A percentile compares a stretch with the other conserved stretches of the same genome.
Evolutionary conservation across 768 basidiomycete species (phyloP).

Genomic region (Amanita molliuscula): DNA sequence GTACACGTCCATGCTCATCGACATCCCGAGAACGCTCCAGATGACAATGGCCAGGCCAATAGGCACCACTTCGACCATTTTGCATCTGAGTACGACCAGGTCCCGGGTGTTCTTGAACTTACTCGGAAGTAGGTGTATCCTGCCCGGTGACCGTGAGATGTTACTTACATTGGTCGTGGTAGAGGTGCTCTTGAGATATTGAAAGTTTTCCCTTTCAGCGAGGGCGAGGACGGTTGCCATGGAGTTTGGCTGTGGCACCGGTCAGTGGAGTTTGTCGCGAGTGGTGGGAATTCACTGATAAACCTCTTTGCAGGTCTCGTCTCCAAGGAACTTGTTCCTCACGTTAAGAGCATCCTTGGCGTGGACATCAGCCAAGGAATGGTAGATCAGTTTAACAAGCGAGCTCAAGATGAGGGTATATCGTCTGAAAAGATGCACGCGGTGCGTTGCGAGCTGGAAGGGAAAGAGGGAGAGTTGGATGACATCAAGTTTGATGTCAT

Average conservation of each 20-base stretch:
- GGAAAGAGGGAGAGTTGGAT: constrained; percentile 34
- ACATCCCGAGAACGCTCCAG: too few relatives aligned
- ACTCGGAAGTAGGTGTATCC: constrained; percentile 14
- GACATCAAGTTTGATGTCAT: constrained; percentile 57
- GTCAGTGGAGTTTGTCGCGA: constrained; percentile 70
- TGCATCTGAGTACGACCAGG: constrained; percentile 7
- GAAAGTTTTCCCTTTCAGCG: constrained; percentile 37
- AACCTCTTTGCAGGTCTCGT: constrained; percentile 41
- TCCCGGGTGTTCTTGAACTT: constrained; percentile 14
- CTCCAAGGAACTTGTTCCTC: constrained; percentile 46
- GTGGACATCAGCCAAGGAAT: constrained; percentile 67
- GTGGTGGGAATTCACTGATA: constrained; percentile 18
- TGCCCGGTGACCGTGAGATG: neutral
- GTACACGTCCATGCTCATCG: neutral
- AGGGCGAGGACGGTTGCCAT: constrained; percentile 43
- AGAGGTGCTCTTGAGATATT: constrained; percentile 28
- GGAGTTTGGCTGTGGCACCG: constrained; percentile 72
- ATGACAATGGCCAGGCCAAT: neutral
- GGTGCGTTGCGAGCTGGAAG: constrained; percentile 39
- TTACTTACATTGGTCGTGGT: neutral
- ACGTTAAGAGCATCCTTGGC: constrained; percentile 55
- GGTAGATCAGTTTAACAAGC: constrained; percentile 56
- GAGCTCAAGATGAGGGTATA: constrained; percentile 35
- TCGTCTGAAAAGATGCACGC: constrained; percentile 57
- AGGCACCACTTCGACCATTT: neutral